These are phyloP conservation scores for Debaryomyces singareniensis DNA, from an alignment of 1,139 yeast species.

Conservation along the genomic window DNA sequence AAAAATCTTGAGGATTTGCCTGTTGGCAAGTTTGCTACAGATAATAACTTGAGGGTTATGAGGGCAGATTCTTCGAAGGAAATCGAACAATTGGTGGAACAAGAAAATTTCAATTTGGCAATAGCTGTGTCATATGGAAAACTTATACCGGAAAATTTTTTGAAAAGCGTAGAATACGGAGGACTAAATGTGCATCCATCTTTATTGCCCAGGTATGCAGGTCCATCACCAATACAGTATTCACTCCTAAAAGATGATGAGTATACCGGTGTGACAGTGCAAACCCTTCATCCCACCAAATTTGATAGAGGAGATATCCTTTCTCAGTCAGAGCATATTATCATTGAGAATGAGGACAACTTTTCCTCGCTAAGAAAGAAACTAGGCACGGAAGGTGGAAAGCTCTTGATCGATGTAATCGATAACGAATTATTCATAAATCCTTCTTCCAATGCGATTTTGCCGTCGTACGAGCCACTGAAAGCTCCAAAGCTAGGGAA, in stretches of 20 bases:
- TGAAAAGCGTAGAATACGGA: slow-evolving; percentile 46
- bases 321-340: slow-evolving; percentile 44
- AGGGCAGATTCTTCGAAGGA: slow-evolving; percentile 59
- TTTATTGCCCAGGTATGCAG: slow-evolving; percentile 72
- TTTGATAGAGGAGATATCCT: slow-evolving; percentile 78
- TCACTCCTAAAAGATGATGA: slow-evolving; percentile 61
- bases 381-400: slow-evolving; percentile 57
- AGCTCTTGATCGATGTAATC: slow-evolving; percentile 44
- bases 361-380: slow-evolving; percentile 34
- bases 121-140: slow-evolving; percentile 89
- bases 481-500: slow-evolving; percentile 53
- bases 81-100: slow-evolving; percentile 26
- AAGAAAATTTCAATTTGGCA: slow-evolving; percentile 48
- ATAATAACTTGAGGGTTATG: slow-evolving; percentile 28
- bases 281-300: slow-evolving; percentile 79
- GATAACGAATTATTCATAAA: slow-evolving; percentile 13
- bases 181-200: slow-evolving; percentile 95
- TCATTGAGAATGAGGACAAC: slow-evolving; percentile 36
- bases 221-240: slow-evolving; percentile 86
- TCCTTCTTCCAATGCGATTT: slow-evolving; percentile 11
- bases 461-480: slow-evolving; percentile 30
- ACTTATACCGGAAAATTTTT: slow-evolving; percentile 60
- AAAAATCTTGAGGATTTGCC: slow-evolving; percentile 47
- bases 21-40: slow-evolving; percentile 39
- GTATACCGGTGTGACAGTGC: slow-evolving; percentile 80